These are phyloP conservation scores for Chrysochromulina parva DNA, from an alignment of 78 protist genomes.

Conservation along the genomic window DNA sequence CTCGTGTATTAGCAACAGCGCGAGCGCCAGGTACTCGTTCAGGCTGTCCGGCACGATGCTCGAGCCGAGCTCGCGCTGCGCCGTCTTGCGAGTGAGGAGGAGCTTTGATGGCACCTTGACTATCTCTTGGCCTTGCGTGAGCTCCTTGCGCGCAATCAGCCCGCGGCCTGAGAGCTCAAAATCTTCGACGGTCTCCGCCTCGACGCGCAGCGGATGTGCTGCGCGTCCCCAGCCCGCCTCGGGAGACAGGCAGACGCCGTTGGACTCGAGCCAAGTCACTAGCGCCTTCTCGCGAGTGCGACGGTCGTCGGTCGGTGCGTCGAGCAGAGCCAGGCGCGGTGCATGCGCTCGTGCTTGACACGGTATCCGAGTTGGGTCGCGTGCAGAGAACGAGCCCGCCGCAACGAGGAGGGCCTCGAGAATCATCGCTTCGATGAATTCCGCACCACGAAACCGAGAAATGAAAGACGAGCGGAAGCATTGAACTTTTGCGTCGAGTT, in stretches of 20 bases:
- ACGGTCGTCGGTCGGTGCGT: too few relatives aligned
- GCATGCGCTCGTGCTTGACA: too few relatives aligned
- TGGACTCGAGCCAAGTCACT: neutral
- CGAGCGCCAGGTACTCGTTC: neutral
- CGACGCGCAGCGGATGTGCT: constrained; percentile 1
- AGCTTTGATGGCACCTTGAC: neutral
- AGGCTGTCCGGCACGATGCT: neutral
- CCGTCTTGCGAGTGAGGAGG: neutral
- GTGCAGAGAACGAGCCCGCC: too few relatives aligned
- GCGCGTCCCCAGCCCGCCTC: neutral
- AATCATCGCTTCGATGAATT: too few relatives aligned
- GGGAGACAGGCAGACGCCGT: neutral
- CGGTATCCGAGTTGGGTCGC: too few relatives aligned
- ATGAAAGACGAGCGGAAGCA: too few relatives aligned
- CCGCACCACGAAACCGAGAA: too few relatives aligned
- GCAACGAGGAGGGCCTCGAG: too few relatives aligned
- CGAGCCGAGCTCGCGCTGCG: neutral
- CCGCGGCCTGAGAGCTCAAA: neutral
- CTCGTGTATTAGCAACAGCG: neutral
- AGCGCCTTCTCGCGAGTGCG: neutral
- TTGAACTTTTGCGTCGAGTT: too few relatives aligned
- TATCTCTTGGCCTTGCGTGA: neutral
- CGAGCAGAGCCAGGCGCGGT: too few relatives aligned
- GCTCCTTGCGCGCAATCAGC: neutral
- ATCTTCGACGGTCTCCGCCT: neutral